These are phyloP conservation scores for Endoconidiophora polonica DNA, from an alignment of 2,329 filamentous ascomycete genomes.

Conservation along the genomic window DNA sequence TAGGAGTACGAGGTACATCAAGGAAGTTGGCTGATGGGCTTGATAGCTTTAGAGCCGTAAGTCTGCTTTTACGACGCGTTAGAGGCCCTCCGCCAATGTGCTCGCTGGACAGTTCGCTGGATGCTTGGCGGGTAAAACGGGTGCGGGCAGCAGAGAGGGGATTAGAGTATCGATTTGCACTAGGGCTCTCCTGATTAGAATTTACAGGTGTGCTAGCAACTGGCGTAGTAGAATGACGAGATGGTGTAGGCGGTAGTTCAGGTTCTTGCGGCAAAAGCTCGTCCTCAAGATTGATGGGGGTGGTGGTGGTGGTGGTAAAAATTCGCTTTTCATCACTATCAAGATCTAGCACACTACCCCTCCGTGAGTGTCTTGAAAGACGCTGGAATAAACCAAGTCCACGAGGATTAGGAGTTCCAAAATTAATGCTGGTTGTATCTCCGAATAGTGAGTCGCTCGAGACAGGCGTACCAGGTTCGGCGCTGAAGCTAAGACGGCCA, in stretches of 20 bases:
- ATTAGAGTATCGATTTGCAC: conserved; percentile 26
- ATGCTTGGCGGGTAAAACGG: conserved; percentile 18
- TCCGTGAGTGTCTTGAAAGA: conserved; percentile 31
- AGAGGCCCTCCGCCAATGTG: conserved; percentile 4
- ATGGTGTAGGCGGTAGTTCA: conserved; percentile 85
- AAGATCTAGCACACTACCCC: conserved; percentile 61
- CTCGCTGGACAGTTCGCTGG: conserved; percentile 13
- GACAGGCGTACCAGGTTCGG: conserved; percentile 68
- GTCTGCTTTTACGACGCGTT: conserved; percentile 7
- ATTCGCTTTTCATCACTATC: conserved; percentile 56
- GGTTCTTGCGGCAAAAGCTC: conserved; percentile 18
- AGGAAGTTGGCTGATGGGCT: conserved; percentile 7
- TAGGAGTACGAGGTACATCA: conserved; percentile 54
- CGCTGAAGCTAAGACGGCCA: conserved; percentile 53
- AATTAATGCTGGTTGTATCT: conserved; percentile 23
- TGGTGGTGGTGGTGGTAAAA: conserved; percentile 13
- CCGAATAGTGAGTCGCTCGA: conserved; percentile 36
- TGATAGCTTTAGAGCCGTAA: conserved; percentile 9
- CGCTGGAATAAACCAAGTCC: conserved; percentile 51
- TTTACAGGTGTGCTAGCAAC: conserved; percentile 25
- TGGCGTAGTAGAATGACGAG: conserved; percentile 44
- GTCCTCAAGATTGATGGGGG: neutral
- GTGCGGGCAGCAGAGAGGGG: conserved; percentile 24
- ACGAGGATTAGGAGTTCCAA: conserved; percentile 36
- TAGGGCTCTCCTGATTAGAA: conserved; percentile 30